Conservation (phyloP, 2,329 filamentous ascomycete genomes). For the Aspergillus brasiliensis region DNA sequence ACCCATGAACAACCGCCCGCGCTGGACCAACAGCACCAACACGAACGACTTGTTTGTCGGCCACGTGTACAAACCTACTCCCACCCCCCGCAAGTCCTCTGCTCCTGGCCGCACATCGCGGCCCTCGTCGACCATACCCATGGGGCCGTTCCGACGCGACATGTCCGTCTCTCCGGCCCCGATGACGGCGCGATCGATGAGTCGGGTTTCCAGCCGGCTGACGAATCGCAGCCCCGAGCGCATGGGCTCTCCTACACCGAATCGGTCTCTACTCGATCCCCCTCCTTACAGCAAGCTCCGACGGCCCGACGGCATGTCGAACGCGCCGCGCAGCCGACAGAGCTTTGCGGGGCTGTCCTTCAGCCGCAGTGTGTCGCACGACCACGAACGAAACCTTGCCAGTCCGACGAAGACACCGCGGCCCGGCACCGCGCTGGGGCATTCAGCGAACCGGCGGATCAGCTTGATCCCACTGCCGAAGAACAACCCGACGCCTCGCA, state of each 20-base stretch:
- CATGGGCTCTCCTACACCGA: slow-evolving; percentile 30
- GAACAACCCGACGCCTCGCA: slow-evolving; percentile 31
- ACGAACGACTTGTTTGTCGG: slow-evolving; percentile 68
- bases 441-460: slow-evolving; percentile 39
- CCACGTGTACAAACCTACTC: slow-evolving; percentile 52
- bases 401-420: slow-evolving; percentile 35
- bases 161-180: slow-evolving; percentile 44
- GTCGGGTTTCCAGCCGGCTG: slow-evolving; percentile 37
- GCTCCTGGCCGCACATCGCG: slow-evolving; percentile 33
- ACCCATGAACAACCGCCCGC: slow-evolving; percentile 60
- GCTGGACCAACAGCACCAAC: slow-evolving; percentile 73
- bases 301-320: slow-evolving; percentile 28
- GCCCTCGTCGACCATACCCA: slow-evolving; percentile 44
- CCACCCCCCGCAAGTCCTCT: slow-evolving; percentile 53
- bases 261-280: slow-evolving; percentile 38
- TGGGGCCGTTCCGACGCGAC: slow-evolving; percentile 43
- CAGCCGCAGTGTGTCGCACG: slow-evolving; percentile 30
- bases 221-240: slow-evolving; percentile 36
- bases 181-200: slow-evolving; percentile 31
- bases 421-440: slow-evolving; percentile 44
- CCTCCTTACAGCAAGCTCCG: slow-evolving; percentile 46
- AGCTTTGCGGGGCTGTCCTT: slow-evolving; percentile 41
- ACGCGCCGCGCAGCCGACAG: slow-evolving; percentile 40
- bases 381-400: slow-evolving; percentile 19
- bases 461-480: slow-evolving; percentile 46